These are phyloP conservation scores for Acanthamoeba royreba DNA, from an alignment of 208 protist genomes.

Conservation along the genomic window DNA sequence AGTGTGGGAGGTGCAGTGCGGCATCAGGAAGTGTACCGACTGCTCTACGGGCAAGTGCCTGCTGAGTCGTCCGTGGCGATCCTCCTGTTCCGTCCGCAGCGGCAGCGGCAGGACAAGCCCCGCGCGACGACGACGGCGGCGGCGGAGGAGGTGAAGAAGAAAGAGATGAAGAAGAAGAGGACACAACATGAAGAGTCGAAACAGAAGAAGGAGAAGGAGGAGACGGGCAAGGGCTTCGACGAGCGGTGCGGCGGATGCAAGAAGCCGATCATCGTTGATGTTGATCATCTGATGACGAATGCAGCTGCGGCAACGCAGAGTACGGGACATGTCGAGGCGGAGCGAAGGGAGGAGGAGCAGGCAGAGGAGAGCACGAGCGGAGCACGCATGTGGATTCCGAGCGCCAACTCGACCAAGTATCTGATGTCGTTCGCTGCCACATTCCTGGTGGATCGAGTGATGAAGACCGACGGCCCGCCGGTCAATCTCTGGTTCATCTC, in stretches of 20 bases:
- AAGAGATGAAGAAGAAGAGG: neutral
- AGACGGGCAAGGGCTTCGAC: neutral
- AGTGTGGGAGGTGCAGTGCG: neutral
- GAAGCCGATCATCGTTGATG: neutral
- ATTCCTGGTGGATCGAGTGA: neutral
- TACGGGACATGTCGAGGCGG: too few relatives aligned
- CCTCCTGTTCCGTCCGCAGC: neutral
- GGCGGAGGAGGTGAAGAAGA: too few relatives aligned
- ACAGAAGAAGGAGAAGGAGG: too few relatives aligned
- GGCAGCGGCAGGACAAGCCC: too few relatives aligned
- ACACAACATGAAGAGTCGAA: too few relatives aligned
- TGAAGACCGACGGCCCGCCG: neutral
- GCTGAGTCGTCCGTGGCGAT: neutral
- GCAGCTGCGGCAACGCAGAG: too few relatives aligned
- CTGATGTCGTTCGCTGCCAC: neutral
- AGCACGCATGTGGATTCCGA: neutral
- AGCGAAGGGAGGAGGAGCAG: too few relatives aligned
- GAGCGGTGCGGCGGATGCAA: neutral
- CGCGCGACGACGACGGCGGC: too few relatives aligned
- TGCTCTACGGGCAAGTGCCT: neutral
- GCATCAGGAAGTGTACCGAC: neutral
- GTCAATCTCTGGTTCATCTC: neutral
- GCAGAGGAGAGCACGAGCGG: too few relatives aligned
- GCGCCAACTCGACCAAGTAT: neutral
- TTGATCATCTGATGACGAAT: too few relatives aligned